These are phyloP conservation scores for Lasiodiplodia theobromae DNA, from an alignment of 2,329 filamentous ascomycete genomes.

Conservation along the genomic window DNA sequence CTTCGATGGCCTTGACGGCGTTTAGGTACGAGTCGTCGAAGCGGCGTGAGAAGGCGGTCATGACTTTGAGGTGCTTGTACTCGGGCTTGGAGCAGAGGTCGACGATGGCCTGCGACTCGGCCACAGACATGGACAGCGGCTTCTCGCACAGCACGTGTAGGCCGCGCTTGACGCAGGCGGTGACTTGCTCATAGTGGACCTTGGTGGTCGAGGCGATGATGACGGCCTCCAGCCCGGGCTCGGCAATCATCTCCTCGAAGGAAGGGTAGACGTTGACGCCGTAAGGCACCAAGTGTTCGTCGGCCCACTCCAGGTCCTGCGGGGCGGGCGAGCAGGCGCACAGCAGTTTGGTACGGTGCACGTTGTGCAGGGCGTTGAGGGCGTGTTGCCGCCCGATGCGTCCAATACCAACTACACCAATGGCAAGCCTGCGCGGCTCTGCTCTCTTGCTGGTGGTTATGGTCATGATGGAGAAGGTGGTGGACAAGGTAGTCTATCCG, in stretches of 20 bases:
- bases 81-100: constrained; percentile 43
- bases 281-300: constrained; percentile 51
- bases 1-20: constrained; percentile 44
- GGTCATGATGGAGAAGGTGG: neutral
- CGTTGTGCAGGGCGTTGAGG: constrained; percentile 55
- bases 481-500: neutral
- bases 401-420: constrained; percentile 59
- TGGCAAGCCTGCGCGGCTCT: constrained; percentile 39
- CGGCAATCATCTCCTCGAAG: constrained; percentile 57
- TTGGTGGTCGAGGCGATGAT: constrained; percentile 46
- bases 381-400: constrained; percentile 63
- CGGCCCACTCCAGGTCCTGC: constrained; percentile 55
- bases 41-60: constrained; percentile 55
- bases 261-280: constrained; percentile 55
- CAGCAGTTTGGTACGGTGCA: constrained; percentile 57
- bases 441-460: constrained; percentile 3
- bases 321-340: constrained; percentile 58
- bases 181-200: constrained; percentile 46
- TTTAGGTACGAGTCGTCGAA: constrained; percentile 55
- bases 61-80: constrained; percentile 49
- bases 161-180: constrained; percentile 44
- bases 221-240: constrained; percentile 52
- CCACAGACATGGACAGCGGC: constrained; percentile 46
- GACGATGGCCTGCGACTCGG: constrained; percentile 40
- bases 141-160: constrained; percentile 50